These are phyloP conservation scores for Westerdykella aurantiaca DNA, from an alignment of 2,329 filamentous ascomycete genomes.

Conservation along the genomic window DNA sequence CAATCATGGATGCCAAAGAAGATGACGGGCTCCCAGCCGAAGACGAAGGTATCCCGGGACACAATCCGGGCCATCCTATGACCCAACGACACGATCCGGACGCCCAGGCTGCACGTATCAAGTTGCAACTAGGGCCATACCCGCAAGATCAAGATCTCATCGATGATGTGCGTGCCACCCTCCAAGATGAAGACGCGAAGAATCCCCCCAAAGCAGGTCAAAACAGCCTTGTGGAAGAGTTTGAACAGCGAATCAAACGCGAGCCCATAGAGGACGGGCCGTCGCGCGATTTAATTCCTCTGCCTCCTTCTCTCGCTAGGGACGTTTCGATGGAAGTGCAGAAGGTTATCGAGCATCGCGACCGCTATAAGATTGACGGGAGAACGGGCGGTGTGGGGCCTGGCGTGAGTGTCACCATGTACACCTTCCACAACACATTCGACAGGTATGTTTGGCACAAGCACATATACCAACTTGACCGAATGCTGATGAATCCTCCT, in stretches of 20 bases:
- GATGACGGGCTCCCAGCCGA: conserved; percentile 57
- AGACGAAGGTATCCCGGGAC: conserved; percentile 64
- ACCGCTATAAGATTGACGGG: conserved; percentile 82
- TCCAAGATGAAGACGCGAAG: conserved; percentile 77
- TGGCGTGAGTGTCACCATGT: conserved; percentile 88
- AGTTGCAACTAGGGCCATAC: conserved; percentile 71
- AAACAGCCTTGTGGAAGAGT: conserved; percentile 74
- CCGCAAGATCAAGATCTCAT: conserved; percentile 78
- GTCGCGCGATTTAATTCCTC: conserved; percentile 69
- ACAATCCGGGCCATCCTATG: conserved; percentile 59
- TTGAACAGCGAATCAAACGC: conserved; percentile 79
- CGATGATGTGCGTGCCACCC: conserved; percentile 78
- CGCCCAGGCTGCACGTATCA: conserved; percentile 45
- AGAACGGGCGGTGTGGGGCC: conserved; percentile 78
- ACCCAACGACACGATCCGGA: conserved; percentile 54
- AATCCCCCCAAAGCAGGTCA: conserved; percentile 67
- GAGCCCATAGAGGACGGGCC: conserved; percentile 85
- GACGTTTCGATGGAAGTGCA: conserved; percentile 94
- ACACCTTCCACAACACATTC: conserved; percentile 94
- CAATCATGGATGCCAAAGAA: conserved; percentile 52
- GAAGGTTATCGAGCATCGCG: conserved; percentile 86
- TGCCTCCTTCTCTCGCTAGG: conserved; percentile 79
- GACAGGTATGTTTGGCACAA: conserved; percentile 60
- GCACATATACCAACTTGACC: neutral
- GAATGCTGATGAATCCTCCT: conserved; percentile 15